Conservation (phyloP, 148 eudicot genomes). For the Oxyria digyna region DNA sequence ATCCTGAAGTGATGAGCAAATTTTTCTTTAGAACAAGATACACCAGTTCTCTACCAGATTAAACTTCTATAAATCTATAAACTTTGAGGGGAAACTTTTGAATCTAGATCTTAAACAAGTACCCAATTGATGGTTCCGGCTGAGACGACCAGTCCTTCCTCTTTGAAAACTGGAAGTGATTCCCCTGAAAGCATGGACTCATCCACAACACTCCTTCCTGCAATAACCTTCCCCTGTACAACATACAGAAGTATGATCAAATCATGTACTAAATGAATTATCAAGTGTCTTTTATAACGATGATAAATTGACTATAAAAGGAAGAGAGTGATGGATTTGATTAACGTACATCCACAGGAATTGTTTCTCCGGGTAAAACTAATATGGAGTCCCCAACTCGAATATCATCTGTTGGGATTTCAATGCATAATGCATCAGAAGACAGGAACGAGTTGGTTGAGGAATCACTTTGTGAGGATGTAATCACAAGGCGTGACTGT, state of each 20-base stretch:
- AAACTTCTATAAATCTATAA: not conserved
- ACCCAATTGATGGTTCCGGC: conserved; percentile 98
- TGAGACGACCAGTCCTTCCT: conserved; percentile 58
- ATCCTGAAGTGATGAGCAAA: conserved; percentile 39
- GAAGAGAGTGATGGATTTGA: not conserved
- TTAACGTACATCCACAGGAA: conserved; percentile 81
- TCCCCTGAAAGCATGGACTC: conserved; percentile 99
- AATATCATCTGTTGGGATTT: conserved; percentile 82
- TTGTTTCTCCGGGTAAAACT: conserved; percentile 93
- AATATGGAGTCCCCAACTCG: conserved; percentile 72
- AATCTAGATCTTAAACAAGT: conserved; percentile 1
- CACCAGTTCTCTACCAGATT: not conserved
- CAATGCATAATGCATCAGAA: conserved; percentile 74
- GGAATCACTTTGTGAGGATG: conserved; percentile 51
- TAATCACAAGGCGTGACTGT: conserved; percentile 74
- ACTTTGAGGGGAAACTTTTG: not conserved
- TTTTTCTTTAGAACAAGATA: not conserved
- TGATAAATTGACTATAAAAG: not conserved
- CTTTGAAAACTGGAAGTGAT: conserved; percentile 91
- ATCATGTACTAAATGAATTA: not conserved
- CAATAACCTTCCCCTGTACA: conserved; percentile 67
- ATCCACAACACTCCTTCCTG: conserved; percentile 95
- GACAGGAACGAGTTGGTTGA: conserved; percentile 41
- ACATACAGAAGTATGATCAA: not conserved
- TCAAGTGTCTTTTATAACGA: not conserved